Percentiles rank a stretch among this genome's conserved stretches.
phyloP scores from a whole-genome alignment of 768 basidiomycete genomes.

The Mrakia blollopis region DNA sequence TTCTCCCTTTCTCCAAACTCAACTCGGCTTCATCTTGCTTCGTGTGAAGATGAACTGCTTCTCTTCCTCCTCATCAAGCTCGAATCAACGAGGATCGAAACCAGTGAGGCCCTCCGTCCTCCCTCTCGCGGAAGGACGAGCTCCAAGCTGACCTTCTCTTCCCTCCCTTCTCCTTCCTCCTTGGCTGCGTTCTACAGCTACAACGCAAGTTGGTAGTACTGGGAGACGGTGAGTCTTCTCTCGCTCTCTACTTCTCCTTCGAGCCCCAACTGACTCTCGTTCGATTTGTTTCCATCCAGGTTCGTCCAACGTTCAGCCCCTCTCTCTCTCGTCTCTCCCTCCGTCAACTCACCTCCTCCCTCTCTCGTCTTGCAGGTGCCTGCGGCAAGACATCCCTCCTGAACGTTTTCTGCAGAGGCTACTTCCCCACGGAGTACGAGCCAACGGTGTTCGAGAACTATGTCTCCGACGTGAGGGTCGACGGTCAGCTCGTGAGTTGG shows the following conservation, averaged over 20 bases:
- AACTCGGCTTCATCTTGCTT: background rate
- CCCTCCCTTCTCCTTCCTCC: background rate
- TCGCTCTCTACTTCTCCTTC: background rate
- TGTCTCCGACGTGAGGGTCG: background rate
- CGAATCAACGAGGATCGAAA: background rate
- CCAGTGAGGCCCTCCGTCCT: too few species aligned
- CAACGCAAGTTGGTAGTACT: constrained; percentile 17
- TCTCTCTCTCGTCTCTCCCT: background rate
- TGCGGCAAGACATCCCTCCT: constrained; percentile 14
- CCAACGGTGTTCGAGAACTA: constrained; percentile 25
- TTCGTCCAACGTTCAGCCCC: background rate
- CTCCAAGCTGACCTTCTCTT: background rate
- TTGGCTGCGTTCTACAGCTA: background rate
- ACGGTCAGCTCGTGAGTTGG: background rate
- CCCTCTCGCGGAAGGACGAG: background rate
- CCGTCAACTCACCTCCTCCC: background rate
- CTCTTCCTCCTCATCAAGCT: background rate
- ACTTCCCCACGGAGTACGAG: constrained; percentile 4
- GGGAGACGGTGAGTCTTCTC: constrained; percentile 1
- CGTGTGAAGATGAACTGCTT: background rate
- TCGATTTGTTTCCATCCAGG: background rate
- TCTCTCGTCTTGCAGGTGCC: background rate
- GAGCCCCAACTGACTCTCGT: background rate
- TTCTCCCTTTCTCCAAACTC: background rate
- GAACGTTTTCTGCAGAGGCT: constrained; percentile 1